Evolutionary conservation across 2,329 filamentous ascomycete species (phyloP), one percentile per base, ranked within the genome.

Genomic region (Pseudogymnoascus sp.): DNA sequence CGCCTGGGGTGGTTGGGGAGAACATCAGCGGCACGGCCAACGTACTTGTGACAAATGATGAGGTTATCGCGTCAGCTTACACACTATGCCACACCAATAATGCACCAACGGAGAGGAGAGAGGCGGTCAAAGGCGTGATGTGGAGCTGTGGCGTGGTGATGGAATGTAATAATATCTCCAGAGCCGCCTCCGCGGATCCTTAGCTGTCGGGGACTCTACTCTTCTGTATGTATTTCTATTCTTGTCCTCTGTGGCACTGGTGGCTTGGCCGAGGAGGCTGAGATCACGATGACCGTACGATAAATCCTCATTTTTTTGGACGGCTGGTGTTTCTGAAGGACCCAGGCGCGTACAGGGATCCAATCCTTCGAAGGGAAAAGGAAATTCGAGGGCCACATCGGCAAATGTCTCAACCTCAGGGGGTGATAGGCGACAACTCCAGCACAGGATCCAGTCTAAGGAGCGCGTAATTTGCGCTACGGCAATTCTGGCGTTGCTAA

Each of bases 241-340:
- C 26, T 12, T 56, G 46, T 56, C 26, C n/a, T 31, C 10, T 33
- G 28, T 31, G 46, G 26, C 28, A 56, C 26, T 33, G 46, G 46
- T 56, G 46, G 46, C 46, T 56, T 56, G 46, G 28, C 50, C 28
- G n/a, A 56, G 26, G n/a, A 56, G 50, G n/a, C 50, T 56, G 50
- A 33, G 50, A 19, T 31, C 28, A 33, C 3, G 26, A 33, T 33
- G 50, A 33, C 50, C 50, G 11, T 56, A 7, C 24, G n/a, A 33
- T 19, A 10, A 56, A 56, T n/a, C 28, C 28, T 19, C 16, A 12
- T 14, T 56, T 56, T 53, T 33, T 31, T 56, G 26, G 26, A 19
- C 28, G 46, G 26, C 26, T 33, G 28, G 26, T 16, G 24, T 28
- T 33, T 56, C 28, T 22, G 28, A 33, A 11, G 50, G 50, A 56